Evolutionary conservation across 2,329 filamentous ascomycete species (phyloP).

Genomic region (Arthrobotrys musiformis): DNA sequence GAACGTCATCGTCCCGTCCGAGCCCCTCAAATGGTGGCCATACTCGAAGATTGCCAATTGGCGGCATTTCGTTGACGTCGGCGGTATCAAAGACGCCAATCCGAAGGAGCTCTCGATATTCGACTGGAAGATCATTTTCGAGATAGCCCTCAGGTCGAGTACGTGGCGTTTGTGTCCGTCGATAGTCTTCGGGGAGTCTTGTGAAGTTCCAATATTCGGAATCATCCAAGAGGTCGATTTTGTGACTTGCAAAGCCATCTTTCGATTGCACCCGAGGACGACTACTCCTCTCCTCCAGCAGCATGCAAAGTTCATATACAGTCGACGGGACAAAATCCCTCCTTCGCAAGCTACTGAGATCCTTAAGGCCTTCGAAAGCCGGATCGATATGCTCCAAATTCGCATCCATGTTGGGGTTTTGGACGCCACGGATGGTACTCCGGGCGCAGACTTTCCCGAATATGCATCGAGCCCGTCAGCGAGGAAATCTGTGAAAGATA

Average conservation of each 20-base stretch:
- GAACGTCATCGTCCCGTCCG: conserved; percentile 28
- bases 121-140: conserved; percentile 53
- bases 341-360: not conserved
- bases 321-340: not conserved
- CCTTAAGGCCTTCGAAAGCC: conserved; percentile 3
- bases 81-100: conserved; percentile 22
- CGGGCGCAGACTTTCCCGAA: conserved; percentile 36
- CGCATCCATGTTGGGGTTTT: conserved; percentile 26
- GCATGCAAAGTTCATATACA: conserved; percentile 12
- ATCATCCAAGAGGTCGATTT: conserved; percentile 44
- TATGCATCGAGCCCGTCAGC: conserved; percentile 19
- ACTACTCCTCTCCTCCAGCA: not conserved
- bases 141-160: conserved; percentile 40
- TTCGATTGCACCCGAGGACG: conserved; percentile 30
- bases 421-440: conserved; percentile 32
- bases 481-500: conserved; percentile 16
- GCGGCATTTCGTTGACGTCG: conserved; percentile 26
- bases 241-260: conserved; percentile 13
- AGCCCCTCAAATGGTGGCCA: conserved; percentile 36
- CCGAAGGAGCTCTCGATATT: conserved; percentile 38
- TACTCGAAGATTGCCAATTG: conserved; percentile 42
- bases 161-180: conserved; percentile 33
- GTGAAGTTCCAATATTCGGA: conserved; percentile 30
- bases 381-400: conserved; percentile 40
- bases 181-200: not conserved